These are phyloP conservation scores for Pythium brassicae DNA, from an alignment of 352 stramenopile species.

Conservation along the genomic window DNA sequence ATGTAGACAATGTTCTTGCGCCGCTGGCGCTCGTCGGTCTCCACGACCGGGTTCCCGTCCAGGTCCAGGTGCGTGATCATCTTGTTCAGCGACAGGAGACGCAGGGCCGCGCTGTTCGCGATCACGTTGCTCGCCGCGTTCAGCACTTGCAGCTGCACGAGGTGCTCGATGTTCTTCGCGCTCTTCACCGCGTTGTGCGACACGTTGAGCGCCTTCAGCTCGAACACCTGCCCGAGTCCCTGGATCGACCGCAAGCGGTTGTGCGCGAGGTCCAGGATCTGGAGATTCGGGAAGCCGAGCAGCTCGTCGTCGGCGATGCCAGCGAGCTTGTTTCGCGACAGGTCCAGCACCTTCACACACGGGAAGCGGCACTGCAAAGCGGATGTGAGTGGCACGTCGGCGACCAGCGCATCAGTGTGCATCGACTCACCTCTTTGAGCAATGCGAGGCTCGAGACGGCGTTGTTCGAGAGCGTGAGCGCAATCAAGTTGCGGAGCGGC, in stretches of 20 bases:
- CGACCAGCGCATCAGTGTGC: not conserved
- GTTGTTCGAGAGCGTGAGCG: conserved; percentile 59
- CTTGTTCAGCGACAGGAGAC: conserved; percentile 73
- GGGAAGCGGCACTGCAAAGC: conserved; percentile 54
- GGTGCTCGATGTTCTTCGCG: conserved; percentile 75
- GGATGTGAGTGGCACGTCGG: not conserved
- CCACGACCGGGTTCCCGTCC: conserved; percentile 68
- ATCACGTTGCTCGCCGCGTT: conserved; percentile 51
- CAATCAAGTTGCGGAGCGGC: conserved; percentile 56
- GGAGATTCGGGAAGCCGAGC: conserved; percentile 48
- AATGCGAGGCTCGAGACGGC: conserved; percentile 37
- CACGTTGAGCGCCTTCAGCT: conserved; percentile 58
- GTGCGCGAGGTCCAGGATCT: conserved; percentile 54
- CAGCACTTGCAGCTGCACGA: conserved; percentile 55
- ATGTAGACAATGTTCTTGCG: conserved; percentile 74
- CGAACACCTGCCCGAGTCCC: conserved; percentile 46
- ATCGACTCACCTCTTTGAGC: conserved; percentile 45
- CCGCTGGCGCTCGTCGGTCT: conserved; percentile 57
- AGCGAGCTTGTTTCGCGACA: conserved; percentile 56
- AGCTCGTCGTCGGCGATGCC: conserved; percentile 54
- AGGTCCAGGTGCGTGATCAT: conserved; percentile 61
- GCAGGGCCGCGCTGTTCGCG: conserved; percentile 38
- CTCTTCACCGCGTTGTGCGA: conserved; percentile 49
- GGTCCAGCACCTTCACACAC: conserved; percentile 41
- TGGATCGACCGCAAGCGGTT: conserved; percentile 58